Evolutionary conservation across 371 early-diverging fungal species (phyloP), one percentile per base, ranked within the genome.

Genomic region (Mortierella sp.): DNA sequence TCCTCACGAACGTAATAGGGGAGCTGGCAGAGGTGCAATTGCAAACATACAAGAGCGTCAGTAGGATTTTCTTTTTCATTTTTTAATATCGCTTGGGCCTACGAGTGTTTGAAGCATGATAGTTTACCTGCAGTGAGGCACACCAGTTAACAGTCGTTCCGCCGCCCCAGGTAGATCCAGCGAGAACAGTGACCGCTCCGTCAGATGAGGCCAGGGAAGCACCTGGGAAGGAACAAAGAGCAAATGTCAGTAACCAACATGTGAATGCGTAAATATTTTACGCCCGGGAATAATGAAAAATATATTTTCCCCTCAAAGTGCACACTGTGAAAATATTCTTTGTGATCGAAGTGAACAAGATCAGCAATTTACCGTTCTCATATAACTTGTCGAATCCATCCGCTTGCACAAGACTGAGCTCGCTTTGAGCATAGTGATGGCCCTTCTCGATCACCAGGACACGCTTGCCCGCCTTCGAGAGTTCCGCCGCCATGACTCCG

Each of bases 371-470:
- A 76, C 78, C 60, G 47, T 67, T 52, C 51, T 89, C 89, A 51
- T 88, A 89, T 54, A 90, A 48, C 21, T 79, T 81, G 9, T 61
- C 47, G 42, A 86, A 67, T 1, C 79, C 86, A 34, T 82, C 81
- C 5, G 56, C 15, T 62, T 92, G 90, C 44, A 69, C 64, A 11
- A 80, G 69, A 3, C 82, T 65, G 19, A 90, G 65, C 7, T 92
- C 89, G 27, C 60, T 55, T 37, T 85, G 88, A 34, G 83, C 82
- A 46, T 81, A 67, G 71, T 89, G 88, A n/a, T 68, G 76, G 15
- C 87, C 91, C 69, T 92, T 92, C 50, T 94, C 94, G 21, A 91
- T 76, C 14, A 94, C 90, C n/a, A 93, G 50, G 0, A 94, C 92
- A 0, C 78, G 80, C 70, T 89, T 84, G 3, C 93, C 94, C 2